Evolutionary conservation across 306 rosid genomes (phyloP).

Genomic region (Pyrus bretschneideri): DNA sequence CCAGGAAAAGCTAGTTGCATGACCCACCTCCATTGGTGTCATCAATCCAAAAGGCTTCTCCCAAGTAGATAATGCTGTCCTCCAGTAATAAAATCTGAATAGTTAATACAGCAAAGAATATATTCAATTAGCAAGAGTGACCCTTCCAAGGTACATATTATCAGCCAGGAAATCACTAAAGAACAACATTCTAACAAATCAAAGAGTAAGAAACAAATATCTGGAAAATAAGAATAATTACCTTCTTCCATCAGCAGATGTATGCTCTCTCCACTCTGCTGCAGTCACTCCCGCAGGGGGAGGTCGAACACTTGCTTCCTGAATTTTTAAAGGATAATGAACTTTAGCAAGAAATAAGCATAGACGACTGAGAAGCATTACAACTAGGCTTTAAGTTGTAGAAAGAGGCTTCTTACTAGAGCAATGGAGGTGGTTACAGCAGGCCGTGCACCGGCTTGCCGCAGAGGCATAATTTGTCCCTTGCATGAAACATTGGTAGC

Average conservation of each 20-base stretch:
- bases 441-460: constrained; percentile 43
- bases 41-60: constrained; percentile 88
- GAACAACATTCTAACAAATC: background rate
- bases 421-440: constrained; percentile 31
- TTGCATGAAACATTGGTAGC: constrained; percentile 41
- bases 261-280: constrained; percentile 84
- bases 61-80: constrained; percentile 77
- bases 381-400: background rate
- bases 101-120: background rate
- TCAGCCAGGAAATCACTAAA: constrained; percentile 2
- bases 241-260: constrained; percentile 81
- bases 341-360: background rate
- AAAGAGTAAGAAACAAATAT: background rate
- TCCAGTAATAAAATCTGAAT: constrained; percentile 79
- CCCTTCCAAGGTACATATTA: background rate
- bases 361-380: background rate
- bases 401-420: constrained; percentile 34
- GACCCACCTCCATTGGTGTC: constrained; percentile 89
- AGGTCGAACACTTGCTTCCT: constrained; percentile 44
- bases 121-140: background rate
- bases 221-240: constrained; percentile 25
- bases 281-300: constrained; percentile 30
- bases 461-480: constrained; percentile 35
- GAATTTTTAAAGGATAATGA: constrained; percentile 16
- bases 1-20: constrained; percentile 17